Evolutionary conservation across 164 flowering plant species (phyloP).

Genomic region (Hamamelis virginiana): DNA sequence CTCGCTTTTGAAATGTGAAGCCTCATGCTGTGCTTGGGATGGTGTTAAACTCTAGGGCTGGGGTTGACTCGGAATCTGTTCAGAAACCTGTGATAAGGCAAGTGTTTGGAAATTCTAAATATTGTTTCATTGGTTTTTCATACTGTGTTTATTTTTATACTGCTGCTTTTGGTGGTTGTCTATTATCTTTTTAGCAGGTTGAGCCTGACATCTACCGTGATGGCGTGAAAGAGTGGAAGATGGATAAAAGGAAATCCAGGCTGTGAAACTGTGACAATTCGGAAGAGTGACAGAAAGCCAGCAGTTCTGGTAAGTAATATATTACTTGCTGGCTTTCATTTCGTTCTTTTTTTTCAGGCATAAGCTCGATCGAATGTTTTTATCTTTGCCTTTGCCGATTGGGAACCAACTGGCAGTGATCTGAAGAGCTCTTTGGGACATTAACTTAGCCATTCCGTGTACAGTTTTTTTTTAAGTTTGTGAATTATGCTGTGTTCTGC

Average conservation of each 20-base stretch:
- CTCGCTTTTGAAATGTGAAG: slow-evolving; percentile 37
- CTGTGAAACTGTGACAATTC: neutral
- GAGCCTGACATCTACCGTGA: slow-evolving; percentile 33
- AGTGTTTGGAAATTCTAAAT: slow-evolving; percentile 15
- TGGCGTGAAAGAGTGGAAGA: slow-evolving; percentile 24
- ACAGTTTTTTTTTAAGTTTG: slow-evolving; percentile 1
- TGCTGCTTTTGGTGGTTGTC: slow-evolving; percentile 21
- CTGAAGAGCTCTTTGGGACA: neutral
- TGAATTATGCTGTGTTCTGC: neutral
- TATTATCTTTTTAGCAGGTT: slow-evolving; percentile 31
- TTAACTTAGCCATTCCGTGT: neutral
- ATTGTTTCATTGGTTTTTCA: neutral
- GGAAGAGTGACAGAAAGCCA: slow-evolving; percentile 38
- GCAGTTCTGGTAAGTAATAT: slow-evolving; percentile 38
- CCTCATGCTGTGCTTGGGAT: slow-evolving; percentile 36
- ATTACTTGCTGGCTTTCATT: slow-evolving; percentile 40
- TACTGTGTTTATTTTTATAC: slow-evolving; percentile 34
- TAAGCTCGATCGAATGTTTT: no score
- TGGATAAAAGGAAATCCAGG: neutral
- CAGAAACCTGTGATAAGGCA: slow-evolving; percentile 61
- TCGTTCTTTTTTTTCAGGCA: slow-evolving; percentile 29
- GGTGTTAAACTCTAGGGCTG: slow-evolving; percentile 32
- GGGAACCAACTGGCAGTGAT: neutral
- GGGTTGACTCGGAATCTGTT: slow-evolving; percentile 36
- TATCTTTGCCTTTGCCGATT: neutral